Evolutionary conservation across 345 rosid genomes (phyloP), one percentile per base, ranked within the genome.

Genomic region (Arabidopsis arenosa): DNA sequence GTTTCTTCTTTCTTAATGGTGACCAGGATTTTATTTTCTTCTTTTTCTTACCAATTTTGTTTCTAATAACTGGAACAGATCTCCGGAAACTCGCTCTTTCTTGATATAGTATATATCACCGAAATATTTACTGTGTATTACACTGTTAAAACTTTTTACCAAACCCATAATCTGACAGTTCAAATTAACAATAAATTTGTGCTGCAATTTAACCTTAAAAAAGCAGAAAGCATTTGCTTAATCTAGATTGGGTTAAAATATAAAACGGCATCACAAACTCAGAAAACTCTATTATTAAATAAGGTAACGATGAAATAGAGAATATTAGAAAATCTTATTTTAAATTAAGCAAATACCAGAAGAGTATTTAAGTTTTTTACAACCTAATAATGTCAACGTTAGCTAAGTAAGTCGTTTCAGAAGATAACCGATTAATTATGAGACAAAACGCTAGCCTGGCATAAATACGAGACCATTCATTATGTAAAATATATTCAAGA

Each of bases 391-490:
- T 40, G 17, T 8, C 57, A 26, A 33, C 18, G 10, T 5, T 13
- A 13, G 36, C 35, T 21, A 49, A 51, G 10, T 52, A 21, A 48
- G 26, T 66, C 21, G 45, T 36, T 53, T 67, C 3, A 52, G 33
- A 48, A 14, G 9, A 18, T 30, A 68, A 54, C 17, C 30, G 18
- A 30, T 30, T 69, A 28, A 30, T 41, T 49, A 43, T 11, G 63
- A 55, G 63, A 51, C 11, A 13, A 8, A 51, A 68, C 18, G 3
- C 8, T 15, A 37, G 28, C 9, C 8, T 15, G 49, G 28, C 9
- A 54, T 68, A 28, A 40, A 68, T 68, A 68, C 51, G 52, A 39
- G 17, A 68, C 51, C 12, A 40, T n/a, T 23, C 40, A 40, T 9
- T 15, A 28, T 41, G 15, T 13, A 55, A 55, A 67, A 66, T 6